Evolutionary conservation across 192 early-diverging fungal species (phyloP).

Genomic region (Pilaira anomala): DNA sequence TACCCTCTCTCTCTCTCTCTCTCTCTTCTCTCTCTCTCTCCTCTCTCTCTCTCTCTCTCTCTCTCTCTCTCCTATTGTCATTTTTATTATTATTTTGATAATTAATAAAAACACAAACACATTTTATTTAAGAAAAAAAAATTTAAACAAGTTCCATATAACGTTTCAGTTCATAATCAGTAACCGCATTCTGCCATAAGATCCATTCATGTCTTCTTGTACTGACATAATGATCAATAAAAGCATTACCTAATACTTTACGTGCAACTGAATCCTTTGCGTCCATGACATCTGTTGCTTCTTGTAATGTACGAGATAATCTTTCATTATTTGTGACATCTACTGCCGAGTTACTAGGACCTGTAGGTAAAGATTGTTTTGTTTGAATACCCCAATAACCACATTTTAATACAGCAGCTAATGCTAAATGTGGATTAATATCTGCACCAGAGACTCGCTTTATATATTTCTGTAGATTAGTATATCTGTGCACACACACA

Average conservation of each 20-base stretch:
- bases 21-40: too few species aligned
- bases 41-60: too few species aligned
- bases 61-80: too few species aligned
- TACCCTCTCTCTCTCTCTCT: background rate
- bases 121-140: too few species aligned
- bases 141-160: constrained; percentile 68
- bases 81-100: too few species aligned
- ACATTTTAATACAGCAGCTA: constrained; percentile 66
- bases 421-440: constrained; percentile 74
- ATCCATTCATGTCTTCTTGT: constrained; percentile 74
- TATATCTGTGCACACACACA: background rate
- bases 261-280: constrained; percentile 63
- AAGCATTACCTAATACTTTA: constrained; percentile 66
- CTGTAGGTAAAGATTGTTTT: constrained; percentile 43
- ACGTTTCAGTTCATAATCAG: constrained; percentile 66
- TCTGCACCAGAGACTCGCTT: constrained; percentile 78
- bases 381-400: constrained; percentile 70
- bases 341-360: constrained; percentile 7
- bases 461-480: background rate
- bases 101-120: too few species aligned
- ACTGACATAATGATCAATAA: constrained; percentile 74
- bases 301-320: constrained; percentile 59
- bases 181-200: constrained; percentile 71
- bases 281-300: constrained; percentile 66
- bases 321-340: constrained; percentile 28